Conservation (phyloP, 2,329 filamentous ascomycete species). For the Pseudogymnoascus sp. region DNA sequence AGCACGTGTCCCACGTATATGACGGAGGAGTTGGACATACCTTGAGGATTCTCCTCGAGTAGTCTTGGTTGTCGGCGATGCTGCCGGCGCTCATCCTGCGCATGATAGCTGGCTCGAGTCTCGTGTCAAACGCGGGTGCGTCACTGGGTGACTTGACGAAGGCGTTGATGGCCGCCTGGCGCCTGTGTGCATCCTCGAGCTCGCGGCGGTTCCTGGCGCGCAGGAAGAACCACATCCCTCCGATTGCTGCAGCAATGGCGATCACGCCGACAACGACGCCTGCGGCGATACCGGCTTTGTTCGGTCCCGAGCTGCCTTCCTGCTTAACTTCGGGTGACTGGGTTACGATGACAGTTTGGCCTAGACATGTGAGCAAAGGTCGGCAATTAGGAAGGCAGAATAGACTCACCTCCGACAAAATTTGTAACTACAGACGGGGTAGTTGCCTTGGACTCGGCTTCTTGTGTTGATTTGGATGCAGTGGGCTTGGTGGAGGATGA, state of each 20-base stretch:
- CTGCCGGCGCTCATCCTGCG: constrained; percentile 86
- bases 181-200: constrained; percentile 76
- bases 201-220: constrained; percentile 68
- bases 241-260: constrained; percentile 55
- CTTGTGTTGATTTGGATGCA: neutral
- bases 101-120: constrained; percentile 77
- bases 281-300: constrained; percentile 75
- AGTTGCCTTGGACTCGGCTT: neutral
- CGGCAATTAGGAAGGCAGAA: neutral
- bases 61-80: constrained; percentile 95
- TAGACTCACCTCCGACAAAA: neutral
- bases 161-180: constrained; percentile 69
- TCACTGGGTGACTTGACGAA: constrained; percentile 63
- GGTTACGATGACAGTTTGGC: neutral
- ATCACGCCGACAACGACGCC: constrained; percentile 82
- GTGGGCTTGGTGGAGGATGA: too few species aligned
- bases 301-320: constrained; percentile 36
- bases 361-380: neutral
- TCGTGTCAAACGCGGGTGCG: constrained; percentile 69
- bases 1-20: neutral
- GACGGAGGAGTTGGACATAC: constrained; percentile 43
- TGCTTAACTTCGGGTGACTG: neutral
- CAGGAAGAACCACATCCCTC: constrained; percentile 64
- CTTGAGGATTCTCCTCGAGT: constrained; percentile 90
- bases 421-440: neutral